Percentiles rank a stretch among this genome's conserved stretches.
Evolutionary conservation across 2,329 filamentous ascomycete genomes (phyloP).

Genomic region (Westerdykella ornata): DNA sequence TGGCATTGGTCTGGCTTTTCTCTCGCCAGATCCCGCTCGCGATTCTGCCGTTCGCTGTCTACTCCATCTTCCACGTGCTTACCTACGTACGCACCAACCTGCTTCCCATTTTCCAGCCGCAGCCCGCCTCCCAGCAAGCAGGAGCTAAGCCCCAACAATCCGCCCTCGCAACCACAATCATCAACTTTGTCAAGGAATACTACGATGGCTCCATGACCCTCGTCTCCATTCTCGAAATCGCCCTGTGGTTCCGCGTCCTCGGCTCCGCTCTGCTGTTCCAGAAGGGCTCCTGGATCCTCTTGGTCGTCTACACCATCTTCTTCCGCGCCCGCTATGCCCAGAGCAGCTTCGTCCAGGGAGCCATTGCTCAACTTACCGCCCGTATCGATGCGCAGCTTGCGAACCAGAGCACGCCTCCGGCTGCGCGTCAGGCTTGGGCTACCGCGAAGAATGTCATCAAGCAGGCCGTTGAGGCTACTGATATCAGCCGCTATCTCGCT

Average conservation of each 20-base stretch:
- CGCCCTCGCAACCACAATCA: slow-evolving; percentile 73
- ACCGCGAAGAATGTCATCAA: slow-evolving; percentile 64
- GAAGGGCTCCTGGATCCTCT: slow-evolving; percentile 82
- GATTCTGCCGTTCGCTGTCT: slow-evolving; percentile 88
- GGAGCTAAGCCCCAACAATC: slow-evolving; percentile 53
- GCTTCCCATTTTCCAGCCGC: slow-evolving; percentile 75
- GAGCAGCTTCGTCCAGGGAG: slow-evolving; percentile 85
- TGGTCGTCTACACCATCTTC: slow-evolving; percentile 83
- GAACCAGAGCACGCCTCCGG: slow-evolving; percentile 79
- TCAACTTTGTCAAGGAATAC: slow-evolving; percentile 93
- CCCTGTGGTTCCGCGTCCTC: slow-evolving; percentile 76
- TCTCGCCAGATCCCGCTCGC: slow-evolving; percentile 83
- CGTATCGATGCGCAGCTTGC: slow-evolving; percentile 75
- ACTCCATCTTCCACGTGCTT: slow-evolving; percentile 96
- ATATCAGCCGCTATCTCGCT: slow-evolving; percentile 65
- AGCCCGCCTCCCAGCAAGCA: slow-evolving; percentile 48
- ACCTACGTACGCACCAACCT: slow-evolving; percentile 93
- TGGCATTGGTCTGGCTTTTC: slow-evolving; percentile 94
- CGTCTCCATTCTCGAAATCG: slow-evolving; percentile 81
- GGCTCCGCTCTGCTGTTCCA: slow-evolving; percentile 79
- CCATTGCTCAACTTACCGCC: slow-evolving; percentile 64
- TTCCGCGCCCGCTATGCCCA: slow-evolving; percentile 83
- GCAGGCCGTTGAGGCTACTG: slow-evolving; percentile 73
- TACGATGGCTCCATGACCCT: slow-evolving; percentile 95
- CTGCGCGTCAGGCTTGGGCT: slow-evolving; percentile 72